Percentiles rank a stretch among this genome's conserved stretches.
Conservation (phyloP, 768 basidiomycete species). For the Pisolithus microcarpus region DNA sequence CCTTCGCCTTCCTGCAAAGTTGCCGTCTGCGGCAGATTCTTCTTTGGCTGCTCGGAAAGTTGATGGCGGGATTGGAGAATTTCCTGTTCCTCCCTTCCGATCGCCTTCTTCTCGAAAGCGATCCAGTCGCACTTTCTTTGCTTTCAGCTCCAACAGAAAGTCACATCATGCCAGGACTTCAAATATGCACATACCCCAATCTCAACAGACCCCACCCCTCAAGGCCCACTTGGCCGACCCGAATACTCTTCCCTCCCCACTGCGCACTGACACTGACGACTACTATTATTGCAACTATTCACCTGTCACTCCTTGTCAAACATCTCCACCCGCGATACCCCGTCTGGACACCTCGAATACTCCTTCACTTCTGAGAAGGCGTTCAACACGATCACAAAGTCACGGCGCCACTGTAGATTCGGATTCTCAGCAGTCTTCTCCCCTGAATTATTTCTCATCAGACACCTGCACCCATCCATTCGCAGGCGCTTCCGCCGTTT, state of each 20-base stretch:
- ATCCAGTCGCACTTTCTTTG: conserved; percentile 33
- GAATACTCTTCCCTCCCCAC: conserved; percentile 13
- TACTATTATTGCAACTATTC: conserved; percentile 49
- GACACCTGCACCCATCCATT: conserved; percentile 42
- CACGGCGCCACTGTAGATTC: conserved; percentile 12
- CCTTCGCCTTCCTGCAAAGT: conserved; percentile 2
- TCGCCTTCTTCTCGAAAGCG: conserved; percentile 28
- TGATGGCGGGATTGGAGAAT: conserved; percentile 59
- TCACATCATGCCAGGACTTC: conserved; percentile 12
- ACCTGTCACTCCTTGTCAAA: conserved; percentile 22
- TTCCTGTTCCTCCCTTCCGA: conserved; percentile 35
- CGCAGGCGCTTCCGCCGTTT: conserved; percentile 33
- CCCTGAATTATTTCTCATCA: conserved; percentile 6
- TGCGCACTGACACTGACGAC: conserved; percentile 34
- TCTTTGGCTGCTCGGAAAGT: conserved; percentile 41
- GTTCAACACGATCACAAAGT: conserved; percentile 13
- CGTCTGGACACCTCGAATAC: conserved; percentile 7
- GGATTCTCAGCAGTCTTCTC: conserved; percentile 13
- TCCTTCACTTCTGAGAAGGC: conserved; percentile 10
- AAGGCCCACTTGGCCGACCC: conserved; percentile 9
- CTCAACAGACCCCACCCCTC: conserved; percentile 8
- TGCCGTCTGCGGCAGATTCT: conserved; percentile 26
- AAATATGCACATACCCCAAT: conserved; percentile 9
- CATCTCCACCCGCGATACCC: conserved; percentile 10
- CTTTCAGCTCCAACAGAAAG: conserved; percentile 23